These are phyloP conservation scores for Combretum micranthum DNA, from an alignment of 345 rosid genomes.

Conservation along the genomic window DNA sequence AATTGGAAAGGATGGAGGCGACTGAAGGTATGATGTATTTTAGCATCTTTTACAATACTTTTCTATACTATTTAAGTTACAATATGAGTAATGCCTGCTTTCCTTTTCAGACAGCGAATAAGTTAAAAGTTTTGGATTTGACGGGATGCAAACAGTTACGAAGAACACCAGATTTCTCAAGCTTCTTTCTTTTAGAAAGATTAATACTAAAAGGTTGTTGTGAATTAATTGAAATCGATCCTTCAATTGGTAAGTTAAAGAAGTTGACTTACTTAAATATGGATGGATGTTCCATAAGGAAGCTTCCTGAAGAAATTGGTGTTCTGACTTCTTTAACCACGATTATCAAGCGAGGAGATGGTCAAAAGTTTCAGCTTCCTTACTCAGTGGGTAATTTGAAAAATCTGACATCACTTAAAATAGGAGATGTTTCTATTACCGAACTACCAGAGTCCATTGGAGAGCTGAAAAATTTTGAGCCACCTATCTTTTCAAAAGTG, in stretches of 20 bases:
- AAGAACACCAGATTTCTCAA: slow-evolving; percentile 1
- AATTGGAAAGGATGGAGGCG: background rate
- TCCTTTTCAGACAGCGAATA: background rate
- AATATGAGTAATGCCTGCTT: too few species aligned
- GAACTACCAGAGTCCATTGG: background rate
- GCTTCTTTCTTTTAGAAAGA: background rate
- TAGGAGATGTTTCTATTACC: background rate
- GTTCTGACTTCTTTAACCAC: background rate
- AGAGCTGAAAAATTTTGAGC: background rate
- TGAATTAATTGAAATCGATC: background rate
- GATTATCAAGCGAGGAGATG: background rate
- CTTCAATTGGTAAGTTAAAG: slow-evolving; percentile 1
- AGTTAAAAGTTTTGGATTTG: slow-evolving; percentile 3
- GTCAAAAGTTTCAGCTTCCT: background rate
- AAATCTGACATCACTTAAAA: background rate
- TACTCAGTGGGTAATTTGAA: background rate
- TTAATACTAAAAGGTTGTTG: slow-evolving; percentile 1
- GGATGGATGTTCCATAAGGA: background rate
- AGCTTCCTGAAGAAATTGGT: background rate
- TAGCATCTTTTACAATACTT: too few species aligned
- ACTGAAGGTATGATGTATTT: background rate
- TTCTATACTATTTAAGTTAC: too few species aligned
- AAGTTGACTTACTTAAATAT: slow-evolving; percentile 5
- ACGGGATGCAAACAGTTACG: background rate
- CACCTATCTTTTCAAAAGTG: background rate